Evolutionary conservation across 192 early-diverging fungal genomes (phyloP).

Genomic region (Entrophospora sp.): DNA sequence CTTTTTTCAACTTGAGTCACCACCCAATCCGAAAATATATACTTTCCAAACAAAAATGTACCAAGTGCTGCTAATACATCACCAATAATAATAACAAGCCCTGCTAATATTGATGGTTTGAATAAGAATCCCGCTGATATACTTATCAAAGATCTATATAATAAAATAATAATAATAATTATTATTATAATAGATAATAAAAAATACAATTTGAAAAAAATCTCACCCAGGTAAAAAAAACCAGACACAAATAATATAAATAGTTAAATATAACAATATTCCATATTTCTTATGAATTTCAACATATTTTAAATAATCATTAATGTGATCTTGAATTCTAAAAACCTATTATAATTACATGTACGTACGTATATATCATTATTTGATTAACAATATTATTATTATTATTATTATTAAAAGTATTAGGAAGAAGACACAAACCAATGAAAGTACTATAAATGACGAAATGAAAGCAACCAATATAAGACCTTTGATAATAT

Average conservation of each 20-base stretch:
- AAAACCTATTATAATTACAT: no score
- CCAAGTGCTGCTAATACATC: constrained; percentile 27
- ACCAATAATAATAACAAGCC: constrained; percentile 25
- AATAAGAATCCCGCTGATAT: constrained; percentile 36
- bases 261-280: constrained; percentile 9
- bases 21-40: constrained; percentile 39
- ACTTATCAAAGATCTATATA: constrained; percentile 28
- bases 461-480: no score
- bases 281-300: constrained; percentile 16
- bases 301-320: constrained; percentile 28
- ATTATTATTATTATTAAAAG: no score
- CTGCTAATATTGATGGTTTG: constrained; percentile 29
- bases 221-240: constrained; percentile 14
- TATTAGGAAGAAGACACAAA: no score
- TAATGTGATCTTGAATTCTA: constrained; percentile 35
- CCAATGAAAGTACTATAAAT: no score
- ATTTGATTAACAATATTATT: no score
- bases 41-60: constrained; percentile 36
- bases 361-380: no score
- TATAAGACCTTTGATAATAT: no score
- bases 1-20: constrained; percentile 28
- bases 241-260: constrained; percentile 14
- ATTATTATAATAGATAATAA: constrained; percentile 13
- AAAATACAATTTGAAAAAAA: background rate
- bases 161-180: constrained; percentile 22